Base-by-base conservation (phyloP, 192 early-diverging fungal species). In the Gigaspora rosea region DNA sequence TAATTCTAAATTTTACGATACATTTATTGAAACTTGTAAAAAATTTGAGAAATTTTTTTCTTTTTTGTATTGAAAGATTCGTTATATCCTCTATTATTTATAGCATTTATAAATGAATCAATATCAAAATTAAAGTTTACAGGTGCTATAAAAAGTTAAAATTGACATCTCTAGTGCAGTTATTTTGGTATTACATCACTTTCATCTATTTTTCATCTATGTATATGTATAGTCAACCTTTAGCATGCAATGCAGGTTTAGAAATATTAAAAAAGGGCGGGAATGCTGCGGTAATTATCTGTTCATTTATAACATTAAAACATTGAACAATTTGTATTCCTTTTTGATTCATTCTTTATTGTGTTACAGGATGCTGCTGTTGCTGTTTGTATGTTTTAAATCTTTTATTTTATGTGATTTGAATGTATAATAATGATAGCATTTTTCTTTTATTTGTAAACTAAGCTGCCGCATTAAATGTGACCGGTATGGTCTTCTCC, bases 191-290 rank as follows among this genome's bases (percentile, higher is more conserved):
- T 20, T 13, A 22, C 47, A 32, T 18, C 20, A 16, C 65, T 22
- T 51, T n/a, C 49, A 57, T 47, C 46, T 64, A 75, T 51, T 58
- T 22, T 51, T n/a, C 49, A 57, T 47, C 46, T 64, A 75, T 51
- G 33, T 82, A 77, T 12, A 84, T 67, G 47, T 7, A 41, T 41
- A 90, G 89, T 51, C 91, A 94, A 82, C 92, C 92, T 11, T 81
- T 93, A 35, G 93, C 93, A 10, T 86, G 86, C 63, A 82, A 91
- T 50, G 88, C 89, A 1, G 93, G 93, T 20, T 78, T 91, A 3
- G 76, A 73, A 13, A 89, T 92, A 22, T 79, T 94, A 10, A 83
- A 81, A 58, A 78, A 79, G 58, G 93, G 93, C 27, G 93, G 93
- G 10, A 94, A 93, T 79, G 92, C 93, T 3, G 93, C 92, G 10